Evolutionary conservation across 305 asterid genomes (phyloP).

Genomic region (Fraxinus baroniana): DNA sequence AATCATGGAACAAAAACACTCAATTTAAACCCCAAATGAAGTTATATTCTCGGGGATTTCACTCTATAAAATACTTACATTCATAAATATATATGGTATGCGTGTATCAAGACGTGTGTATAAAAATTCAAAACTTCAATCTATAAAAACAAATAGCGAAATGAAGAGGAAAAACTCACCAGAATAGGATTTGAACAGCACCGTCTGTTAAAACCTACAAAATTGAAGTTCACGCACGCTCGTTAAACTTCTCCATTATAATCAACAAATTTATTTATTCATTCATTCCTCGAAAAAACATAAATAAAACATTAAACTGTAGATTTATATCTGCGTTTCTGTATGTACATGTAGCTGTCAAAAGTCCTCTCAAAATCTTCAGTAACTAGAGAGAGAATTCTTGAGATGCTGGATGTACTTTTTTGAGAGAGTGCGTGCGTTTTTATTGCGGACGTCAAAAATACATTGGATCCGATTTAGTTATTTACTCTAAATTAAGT

Average conservation of each 20-base stretch:
- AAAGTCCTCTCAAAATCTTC: constrained; percentile 18
- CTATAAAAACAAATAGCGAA: not conserved
- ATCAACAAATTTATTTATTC: constrained; percentile 15
- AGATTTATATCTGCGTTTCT: constrained; percentile 11
- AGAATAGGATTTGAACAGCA: constrained; percentile 24
- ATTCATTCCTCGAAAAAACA: constrained; percentile 11
- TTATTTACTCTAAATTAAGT: constrained; percentile 19
- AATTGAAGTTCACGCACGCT: constrained; percentile 20
- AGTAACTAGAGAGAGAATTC: constrained; percentile 35
- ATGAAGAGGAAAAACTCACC: constrained; percentile 27
- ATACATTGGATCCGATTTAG: constrained; percentile 42
- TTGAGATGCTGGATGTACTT: constrained; percentile 2
- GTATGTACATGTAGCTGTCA: constrained; percentile 21
- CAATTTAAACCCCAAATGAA: constrained; percentile 33
- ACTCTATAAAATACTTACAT: not conserved
- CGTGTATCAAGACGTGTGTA: not conserved
- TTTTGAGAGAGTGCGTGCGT: constrained; percentile 17
- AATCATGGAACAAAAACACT: constrained; percentile 25
- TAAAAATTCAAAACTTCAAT: constrained; percentile 8
- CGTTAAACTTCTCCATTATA: constrained; percentile 7
- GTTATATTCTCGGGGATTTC: constrained; percentile 20
- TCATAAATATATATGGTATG: constrained; percentile 17
- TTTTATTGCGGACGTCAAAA: constrained; percentile 59
- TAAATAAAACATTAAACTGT: not conserved
- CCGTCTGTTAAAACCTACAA: constrained; percentile 24